phyloP scores from a whole-genome alignment of 257 asterid genomes.

The Nicotiana attenuata region DNA sequence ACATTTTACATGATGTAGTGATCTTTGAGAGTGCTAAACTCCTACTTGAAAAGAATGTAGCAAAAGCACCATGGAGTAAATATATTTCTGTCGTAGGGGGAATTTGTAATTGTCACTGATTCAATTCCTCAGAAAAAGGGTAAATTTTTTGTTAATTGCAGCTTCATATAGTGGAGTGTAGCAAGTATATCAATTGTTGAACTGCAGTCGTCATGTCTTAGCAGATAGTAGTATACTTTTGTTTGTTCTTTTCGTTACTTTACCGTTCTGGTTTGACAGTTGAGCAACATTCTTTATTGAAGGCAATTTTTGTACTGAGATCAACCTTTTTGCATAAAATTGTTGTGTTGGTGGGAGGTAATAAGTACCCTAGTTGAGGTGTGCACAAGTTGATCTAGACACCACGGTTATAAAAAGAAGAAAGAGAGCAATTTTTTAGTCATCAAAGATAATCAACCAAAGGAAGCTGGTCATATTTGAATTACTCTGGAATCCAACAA shows the following conservation, averaged over 20 bases:
- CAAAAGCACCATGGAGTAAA: slow-evolving; percentile 27
- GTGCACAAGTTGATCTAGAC: too few relatives aligned
- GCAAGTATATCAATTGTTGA: background rate
- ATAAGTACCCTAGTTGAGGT: too few relatives aligned
- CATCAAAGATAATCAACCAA: too few relatives aligned
- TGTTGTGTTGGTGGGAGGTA: too few relatives aligned
- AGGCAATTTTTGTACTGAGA: background rate
- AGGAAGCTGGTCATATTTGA: background rate
- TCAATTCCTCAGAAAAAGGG: background rate
- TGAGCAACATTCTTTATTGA: background rate
- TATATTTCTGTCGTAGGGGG: background rate
- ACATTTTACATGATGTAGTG: slow-evolving; percentile 7
- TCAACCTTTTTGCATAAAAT: too few relatives aligned
- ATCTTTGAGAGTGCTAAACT: slow-evolving; percentile 13
- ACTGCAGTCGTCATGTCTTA: background rate
- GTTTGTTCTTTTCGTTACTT: background rate
- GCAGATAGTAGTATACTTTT: background rate
- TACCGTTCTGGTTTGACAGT: background rate
- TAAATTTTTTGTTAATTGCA: background rate
- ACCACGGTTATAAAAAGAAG: too few relatives aligned
- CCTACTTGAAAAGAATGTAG: slow-evolving; percentile 30
- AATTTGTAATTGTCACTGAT: background rate
- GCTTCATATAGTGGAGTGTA: background rate
- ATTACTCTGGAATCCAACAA: background rate
- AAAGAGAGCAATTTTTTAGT: too few relatives aligned